A percentile compares a stretch with the other conserved stretches of the same genome.
phyloP scores from a whole-genome alignment of 225 moss, liverwort and hornwort genomes.

The Physcomitrellopsis africana region DNA sequence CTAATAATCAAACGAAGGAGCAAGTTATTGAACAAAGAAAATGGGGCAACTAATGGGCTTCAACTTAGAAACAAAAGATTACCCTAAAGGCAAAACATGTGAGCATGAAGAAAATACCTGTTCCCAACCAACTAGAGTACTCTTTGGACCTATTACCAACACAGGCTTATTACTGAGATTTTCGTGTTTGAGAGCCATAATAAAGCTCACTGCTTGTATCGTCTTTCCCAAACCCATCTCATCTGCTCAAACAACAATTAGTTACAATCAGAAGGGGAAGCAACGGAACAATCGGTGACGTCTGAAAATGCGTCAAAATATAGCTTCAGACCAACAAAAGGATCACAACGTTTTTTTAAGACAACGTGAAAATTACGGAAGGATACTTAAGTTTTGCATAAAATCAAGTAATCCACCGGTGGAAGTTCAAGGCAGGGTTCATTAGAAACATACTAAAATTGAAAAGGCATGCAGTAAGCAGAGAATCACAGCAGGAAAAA shows the following conservation, averaged over 20 bases:
- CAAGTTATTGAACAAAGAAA: not conserved
- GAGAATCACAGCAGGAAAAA: not conserved
- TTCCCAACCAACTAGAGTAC: conserved; percentile 86
- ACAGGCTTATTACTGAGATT: conserved; percentile 64
- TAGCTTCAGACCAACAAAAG: not conserved
- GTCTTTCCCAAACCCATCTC: conserved; percentile 98
- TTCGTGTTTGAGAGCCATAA: conserved; percentile 77
- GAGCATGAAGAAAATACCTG: conserved; percentile 55
- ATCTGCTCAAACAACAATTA: conserved; percentile 58
- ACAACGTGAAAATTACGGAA: no score
- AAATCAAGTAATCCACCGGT: conserved; percentile 4
- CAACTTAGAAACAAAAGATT: not conserved
- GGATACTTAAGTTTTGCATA: not conserved
- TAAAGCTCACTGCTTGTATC: conserved; percentile 77
- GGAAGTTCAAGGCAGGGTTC: conserved; percentile 3
- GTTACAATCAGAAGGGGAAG: conserved; percentile 22
- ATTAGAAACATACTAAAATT: conserved; percentile 15
- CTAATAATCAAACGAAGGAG: not conserved
- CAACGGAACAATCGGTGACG: conserved; percentile 25
- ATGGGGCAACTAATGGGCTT: not conserved
- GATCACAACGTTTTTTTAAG: no score
- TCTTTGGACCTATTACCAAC: conserved; percentile 86
- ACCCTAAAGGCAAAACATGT: conserved; percentile 4
- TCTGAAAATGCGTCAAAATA: not conserved
- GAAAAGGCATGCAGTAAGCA: conserved; percentile 12